Evolutionary conservation across 2,329 filamentous ascomycete genomes (phyloP).

Genomic region (Aspergillus glaucus): DNA sequence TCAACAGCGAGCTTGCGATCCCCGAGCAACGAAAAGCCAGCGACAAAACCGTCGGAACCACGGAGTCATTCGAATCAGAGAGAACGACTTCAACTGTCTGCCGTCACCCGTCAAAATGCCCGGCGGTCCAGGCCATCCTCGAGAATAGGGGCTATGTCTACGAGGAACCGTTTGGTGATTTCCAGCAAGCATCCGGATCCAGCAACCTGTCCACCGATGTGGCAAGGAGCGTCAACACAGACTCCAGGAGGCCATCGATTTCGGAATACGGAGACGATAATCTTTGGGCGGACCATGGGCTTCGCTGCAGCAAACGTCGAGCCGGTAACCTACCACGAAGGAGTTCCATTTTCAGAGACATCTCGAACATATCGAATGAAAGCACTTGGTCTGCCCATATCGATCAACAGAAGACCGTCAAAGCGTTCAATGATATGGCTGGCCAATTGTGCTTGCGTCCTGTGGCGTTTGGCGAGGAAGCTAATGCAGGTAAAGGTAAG

Average conservation of each 20-base stretch:
- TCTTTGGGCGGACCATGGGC: not conserved
- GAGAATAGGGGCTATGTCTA: constrained; percentile 8
- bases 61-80: constrained; percentile 15
- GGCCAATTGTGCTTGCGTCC: constrained; percentile 16
- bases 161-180: constrained; percentile 13
- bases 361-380: constrained; percentile 16
- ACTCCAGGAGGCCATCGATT: constrained; percentile 8
- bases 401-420: constrained; percentile 19
- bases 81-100: constrained; percentile 20
- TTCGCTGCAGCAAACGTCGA: constrained; percentile 1
- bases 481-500: not conserved
- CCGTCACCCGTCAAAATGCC: constrained; percentile 25
- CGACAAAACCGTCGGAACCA: constrained; percentile 25
- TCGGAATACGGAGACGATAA: constrained; percentile 10
- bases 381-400: constrained; percentile 16
- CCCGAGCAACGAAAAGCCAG: constrained; percentile 25
- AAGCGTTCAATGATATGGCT: constrained; percentile 27
- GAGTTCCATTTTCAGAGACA: constrained; percentile 13
- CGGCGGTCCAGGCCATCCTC: constrained; percentile 16
- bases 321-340: constrained; percentile 16
- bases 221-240: not conserved
- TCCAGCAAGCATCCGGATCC: constrained; percentile 3
- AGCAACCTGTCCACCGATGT: constrained; percentile 8
- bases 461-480: constrained; percentile 8
- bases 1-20: not conserved